Base-by-base conservation (phyloP, 1,284 basidiomycete species). In the Ustilago xerochloae region DNA sequence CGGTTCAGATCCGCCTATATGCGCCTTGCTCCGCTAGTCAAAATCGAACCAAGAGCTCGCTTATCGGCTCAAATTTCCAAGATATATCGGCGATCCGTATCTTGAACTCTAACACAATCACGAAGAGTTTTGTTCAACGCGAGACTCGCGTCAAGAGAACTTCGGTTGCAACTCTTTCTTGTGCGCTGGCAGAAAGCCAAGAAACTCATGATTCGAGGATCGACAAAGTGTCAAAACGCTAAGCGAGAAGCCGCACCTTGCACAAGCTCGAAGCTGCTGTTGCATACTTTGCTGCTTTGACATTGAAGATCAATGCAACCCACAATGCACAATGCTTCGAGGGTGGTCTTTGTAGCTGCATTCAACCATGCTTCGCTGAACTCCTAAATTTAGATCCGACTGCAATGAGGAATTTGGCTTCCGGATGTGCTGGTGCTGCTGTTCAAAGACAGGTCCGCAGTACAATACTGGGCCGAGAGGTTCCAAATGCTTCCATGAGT, bases 191-290 rank as follows among this genome's bases (percentile, higher is more conserved):
- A 47, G 29, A n/a, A 15, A 18, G 45, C 45, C 45, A 47, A 47
- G 45, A 47, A n/a, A n/a, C n/a, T n/a, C n/a, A n/a, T n/a, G n/a
- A 47, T 29, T 18, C 28, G 45, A 47, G 45, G 45, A 47, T 47
- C 45, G 45, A 47, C 45, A 47, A 28, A 1, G 45, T 47, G n/a
- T n/a, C n/a, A n/a, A 24, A 47, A n/a, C 16, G 20, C 24, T 32
- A 47, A 47, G 20, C 45, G 45, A 47, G 45, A 30, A 28, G 45
- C 45, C 29, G 29, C 28, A n/a, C 28, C 28, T 18, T 47, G 28
- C 45, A 39, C n/a, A n/a, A n/a, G n/a, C n/a, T n/a, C n/a, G n/a
- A n/a, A n/a, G n/a, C n/a, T n/a, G n/a, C n/a, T n/a, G n/a, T n/a
- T n/a, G n/a, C n/a, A n/a, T n/a, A n/a, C n/a, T n/a, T n/a, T n/a